Conservation (phyloP, 257 asterid genomes). For the Datura wrightii region DNA sequence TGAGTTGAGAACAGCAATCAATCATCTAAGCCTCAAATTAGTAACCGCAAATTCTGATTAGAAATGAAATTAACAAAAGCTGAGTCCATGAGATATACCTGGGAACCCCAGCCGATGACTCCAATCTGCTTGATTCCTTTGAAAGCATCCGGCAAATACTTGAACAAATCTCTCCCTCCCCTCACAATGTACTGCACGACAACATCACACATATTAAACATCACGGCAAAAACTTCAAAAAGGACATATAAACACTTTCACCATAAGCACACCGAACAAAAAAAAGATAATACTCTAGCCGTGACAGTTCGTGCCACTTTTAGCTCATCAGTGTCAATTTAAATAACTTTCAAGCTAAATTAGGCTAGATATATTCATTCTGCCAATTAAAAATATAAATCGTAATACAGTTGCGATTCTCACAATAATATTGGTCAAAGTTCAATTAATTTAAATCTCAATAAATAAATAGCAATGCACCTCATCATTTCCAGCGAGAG, state of each 20-base stretch:
- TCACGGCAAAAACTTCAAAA: not conserved
- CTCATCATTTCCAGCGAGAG: constrained; percentile 91
- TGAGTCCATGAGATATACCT: constrained; percentile 48
- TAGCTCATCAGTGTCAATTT: not conserved
- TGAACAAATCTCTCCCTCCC: constrained; percentile 96
- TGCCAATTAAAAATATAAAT: not conserved
- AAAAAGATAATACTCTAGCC: not conserved
- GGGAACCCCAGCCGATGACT: constrained; percentile 98
- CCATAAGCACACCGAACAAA: not conserved
- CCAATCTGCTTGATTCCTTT: constrained; percentile 97
- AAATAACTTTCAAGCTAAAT: not conserved
- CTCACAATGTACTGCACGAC: constrained; percentile 81
- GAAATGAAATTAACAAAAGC: not conserved
- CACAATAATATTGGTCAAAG: not conserved
- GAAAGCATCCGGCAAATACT: constrained; percentile 82
- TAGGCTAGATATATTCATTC: not conserved
- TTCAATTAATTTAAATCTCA: not conserved
- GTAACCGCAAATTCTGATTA: not conserved
- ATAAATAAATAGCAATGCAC: constrained; percentile 34
- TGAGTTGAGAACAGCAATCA: not conserved
- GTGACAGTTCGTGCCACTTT: not conserved
- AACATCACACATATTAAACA: not conserved
- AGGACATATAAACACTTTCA: not conserved
- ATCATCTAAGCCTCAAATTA: not conserved
- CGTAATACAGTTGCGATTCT: not conserved